Conservation (phyloP, 345 rosid genomes). For the Leavenworthia alabamica region DNA sequence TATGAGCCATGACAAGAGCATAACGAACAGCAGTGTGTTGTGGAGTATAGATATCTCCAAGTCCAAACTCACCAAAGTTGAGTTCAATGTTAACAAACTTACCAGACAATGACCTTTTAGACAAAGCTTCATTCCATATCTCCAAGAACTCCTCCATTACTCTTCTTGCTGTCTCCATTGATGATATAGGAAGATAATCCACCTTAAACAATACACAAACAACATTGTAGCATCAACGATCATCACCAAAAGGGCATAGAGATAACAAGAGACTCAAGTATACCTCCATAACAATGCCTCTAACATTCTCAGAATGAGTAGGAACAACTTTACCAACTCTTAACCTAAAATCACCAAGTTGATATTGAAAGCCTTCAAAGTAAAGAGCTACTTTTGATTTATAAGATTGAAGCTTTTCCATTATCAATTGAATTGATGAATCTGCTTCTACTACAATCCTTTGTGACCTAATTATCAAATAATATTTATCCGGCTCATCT, state of each 20-base stretch:
- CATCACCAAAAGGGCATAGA: no score
- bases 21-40: constrained; percentile 86
- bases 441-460: constrained; percentile 74
- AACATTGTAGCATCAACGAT: no score
- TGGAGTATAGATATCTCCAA: constrained; percentile 55
- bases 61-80: constrained; percentile 67
- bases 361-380: constrained; percentile 89
- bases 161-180: constrained; percentile 60
- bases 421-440: constrained; percentile 66
- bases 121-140: constrained; percentile 69
- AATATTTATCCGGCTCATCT: constrained; percentile 76
- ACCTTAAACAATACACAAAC: constrained; percentile 41
- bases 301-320: constrained; percentile 67
- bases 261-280: no score
- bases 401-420: constrained; percentile 95
- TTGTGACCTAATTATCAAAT: constrained; percentile 61
- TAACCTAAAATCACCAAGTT: constrained; percentile 75
- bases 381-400: constrained; percentile 66
- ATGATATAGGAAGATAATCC: constrained; percentile 84
- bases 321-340: constrained; percentile 89
- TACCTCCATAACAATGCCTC: constrained; percentile 95
- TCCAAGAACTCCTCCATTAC: constrained; percentile 75
- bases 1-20: constrained; percentile 67
- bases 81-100: constrained; percentile 63
- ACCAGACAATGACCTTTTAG: constrained; percentile 71